Percentiles rank a stretch among this genome's conserved stretches.
These are phyloP conservation scores for Suhomyces coccinellae DNA, from an alignment of 1,139 yeast species.

Conservation along the genomic window DNA sequence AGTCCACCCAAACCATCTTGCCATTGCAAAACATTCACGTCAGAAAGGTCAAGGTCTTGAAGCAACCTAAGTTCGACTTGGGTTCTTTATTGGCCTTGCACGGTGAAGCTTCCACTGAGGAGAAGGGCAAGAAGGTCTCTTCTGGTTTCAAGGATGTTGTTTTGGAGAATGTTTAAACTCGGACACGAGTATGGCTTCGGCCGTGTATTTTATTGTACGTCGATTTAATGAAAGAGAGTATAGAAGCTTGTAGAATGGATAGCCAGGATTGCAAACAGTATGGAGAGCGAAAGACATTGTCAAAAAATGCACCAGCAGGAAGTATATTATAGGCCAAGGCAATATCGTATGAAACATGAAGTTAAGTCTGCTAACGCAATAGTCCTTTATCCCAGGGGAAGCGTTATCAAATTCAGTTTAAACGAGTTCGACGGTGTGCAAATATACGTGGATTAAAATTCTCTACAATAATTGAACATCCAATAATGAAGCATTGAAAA, in stretches of 20 bases:
- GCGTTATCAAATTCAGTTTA: no score
- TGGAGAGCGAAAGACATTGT: no score
- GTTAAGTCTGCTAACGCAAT: no score
- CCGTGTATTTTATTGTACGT: conserved; percentile 11
- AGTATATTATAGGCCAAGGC: no score
- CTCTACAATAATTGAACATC: no score
- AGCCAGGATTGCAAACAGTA: no score
- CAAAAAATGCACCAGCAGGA: no score
- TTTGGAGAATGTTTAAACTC: conserved; percentile 34
- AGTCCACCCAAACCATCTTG: conserved; percentile 51
- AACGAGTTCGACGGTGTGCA: no score
- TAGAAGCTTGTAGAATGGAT: neutral
- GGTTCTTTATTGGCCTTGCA: conserved; percentile 53
- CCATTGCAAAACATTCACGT: conserved; percentile 55
- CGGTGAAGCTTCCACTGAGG: conserved; percentile 53
- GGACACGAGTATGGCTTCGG: conserved; percentile 1
- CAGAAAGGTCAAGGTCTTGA: conserved; percentile 54
- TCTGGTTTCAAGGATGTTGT: conserved; percentile 55
- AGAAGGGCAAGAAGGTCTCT: conserved; percentile 53
- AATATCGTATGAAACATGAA: no score
- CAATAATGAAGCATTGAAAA: no score
- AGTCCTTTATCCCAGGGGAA: no score
- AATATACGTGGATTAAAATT: no score
- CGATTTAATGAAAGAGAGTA: conserved; percentile 4
- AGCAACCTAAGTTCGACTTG: conserved; percentile 55